Evolutionary conservation across 2,329 filamentous ascomycete species (phyloP), one percentile per base, ranked within the genome.

Genomic region (Colletotrichum euphorbiae): DNA sequence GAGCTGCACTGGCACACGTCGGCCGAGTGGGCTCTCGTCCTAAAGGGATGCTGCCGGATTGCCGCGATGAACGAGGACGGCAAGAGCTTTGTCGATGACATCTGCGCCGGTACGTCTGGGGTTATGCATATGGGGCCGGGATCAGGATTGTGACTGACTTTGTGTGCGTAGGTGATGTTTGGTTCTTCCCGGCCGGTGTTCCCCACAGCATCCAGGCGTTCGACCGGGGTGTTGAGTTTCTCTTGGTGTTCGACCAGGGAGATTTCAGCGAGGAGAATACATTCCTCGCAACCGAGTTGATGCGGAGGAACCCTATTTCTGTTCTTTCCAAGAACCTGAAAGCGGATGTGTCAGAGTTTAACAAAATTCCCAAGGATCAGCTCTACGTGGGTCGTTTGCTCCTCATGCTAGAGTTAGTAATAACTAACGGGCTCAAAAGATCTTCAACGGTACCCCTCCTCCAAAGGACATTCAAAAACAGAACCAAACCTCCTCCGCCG

Each of bases 1-100:
- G 88, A 91, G 74, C 77, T 91, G 21, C 89, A 91, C 71, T 91
- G 86, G 86, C 87, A 89, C 71, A 85, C 82, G 42, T 81, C 84
- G 43, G 82, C 78, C 54, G 80, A 87, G 71, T 87, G 84, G 84
- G 79, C 83, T 0, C 77, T 87, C 5, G 77, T 89, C 11, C 78
- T 87, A 15, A 86, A 86, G 65, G 87, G 87, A 0, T 82, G 80
- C 45, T 84, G 84, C 2, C 80, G 84, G 5, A 77, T 89, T 1
- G 78, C 81, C 6, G 82, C 86, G 1, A 79, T 89, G 46, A 82
- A 88, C 68, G 80, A 85, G 46, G 80, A 85, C 9, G 85, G 85
- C 1, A 75, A 80, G 51, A 82, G 77, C 8, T 84, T 84, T 55
- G 75, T 82, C 42, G 82, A 85, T 62, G 82, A 85, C 56, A 71